Conservation (phyloP, 2,329 filamentous ascomycete species). For the Lasiodiplodia gonubiensis region DNA sequence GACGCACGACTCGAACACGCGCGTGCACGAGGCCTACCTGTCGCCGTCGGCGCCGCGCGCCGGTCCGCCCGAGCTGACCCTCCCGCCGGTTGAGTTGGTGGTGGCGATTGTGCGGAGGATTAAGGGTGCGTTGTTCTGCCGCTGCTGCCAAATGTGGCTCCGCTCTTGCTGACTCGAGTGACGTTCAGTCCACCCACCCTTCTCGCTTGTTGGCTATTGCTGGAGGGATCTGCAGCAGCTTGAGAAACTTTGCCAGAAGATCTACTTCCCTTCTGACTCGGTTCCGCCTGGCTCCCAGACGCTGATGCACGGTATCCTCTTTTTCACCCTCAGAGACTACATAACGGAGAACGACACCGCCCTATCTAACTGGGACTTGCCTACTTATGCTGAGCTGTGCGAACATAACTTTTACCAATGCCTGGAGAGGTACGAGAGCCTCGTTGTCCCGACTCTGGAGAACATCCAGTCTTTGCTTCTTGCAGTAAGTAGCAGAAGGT, state of each 20-base stretch:
- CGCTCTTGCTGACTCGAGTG: not conserved
- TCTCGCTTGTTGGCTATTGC: constrained; percentile 13
- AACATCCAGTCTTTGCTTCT: constrained; percentile 45
- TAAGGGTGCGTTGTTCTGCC: constrained; percentile 36
- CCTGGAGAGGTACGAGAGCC: constrained; percentile 41
- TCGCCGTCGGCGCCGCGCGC: not conserved
- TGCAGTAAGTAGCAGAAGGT: no score
- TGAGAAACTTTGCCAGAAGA: constrained; percentile 42
- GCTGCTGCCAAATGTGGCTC: not conserved
- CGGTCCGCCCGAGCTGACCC: constrained; percentile 32
- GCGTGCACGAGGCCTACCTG: constrained; percentile 28
- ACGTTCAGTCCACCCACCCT: constrained; percentile 5
- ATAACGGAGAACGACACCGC: constrained; percentile 34
- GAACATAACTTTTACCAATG: constrained; percentile 52
- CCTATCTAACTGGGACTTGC: constrained; percentile 36
- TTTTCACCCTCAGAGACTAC: constrained; percentile 46
- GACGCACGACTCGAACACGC: constrained; percentile 32
- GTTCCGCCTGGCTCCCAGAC: constrained; percentile 50
- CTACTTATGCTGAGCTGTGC: constrained; percentile 44
- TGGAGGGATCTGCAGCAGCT: constrained; percentile 2
- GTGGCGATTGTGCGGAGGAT: constrained; percentile 37
- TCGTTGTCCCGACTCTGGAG: constrained; percentile 37
- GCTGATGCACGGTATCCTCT: constrained; percentile 47
- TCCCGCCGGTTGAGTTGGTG: constrained; percentile 41
- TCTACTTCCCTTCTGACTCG: constrained; percentile 52